phyloP scores from a whole-genome alignment of 2,329 filamentous ascomycete genomes.

The Cladosporium phlei region DNA sequence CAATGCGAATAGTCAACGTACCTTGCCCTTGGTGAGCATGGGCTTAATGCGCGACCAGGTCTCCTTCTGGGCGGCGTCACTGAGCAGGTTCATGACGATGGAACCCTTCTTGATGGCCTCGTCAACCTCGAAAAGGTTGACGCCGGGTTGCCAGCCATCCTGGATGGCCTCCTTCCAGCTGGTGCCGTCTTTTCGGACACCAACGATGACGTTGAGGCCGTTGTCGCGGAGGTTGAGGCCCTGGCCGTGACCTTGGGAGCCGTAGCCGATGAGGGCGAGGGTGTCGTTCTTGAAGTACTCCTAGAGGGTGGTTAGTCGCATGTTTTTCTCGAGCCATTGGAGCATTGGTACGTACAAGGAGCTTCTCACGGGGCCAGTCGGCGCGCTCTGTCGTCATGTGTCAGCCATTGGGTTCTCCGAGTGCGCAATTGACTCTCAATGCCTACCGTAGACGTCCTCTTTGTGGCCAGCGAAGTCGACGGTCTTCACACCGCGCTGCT shows the following conservation, averaged over 20 bases:
- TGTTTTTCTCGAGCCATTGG: neutral
- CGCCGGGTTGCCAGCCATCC: constrained; percentile 96
- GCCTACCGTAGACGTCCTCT: constrained; percentile 86
- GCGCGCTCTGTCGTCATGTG: constrained; percentile 66
- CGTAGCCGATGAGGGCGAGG: constrained; percentile 97
- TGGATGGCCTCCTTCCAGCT: constrained; percentile 97
- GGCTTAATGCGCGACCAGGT: constrained; percentile 99
- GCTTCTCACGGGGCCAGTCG: constrained; percentile 98
- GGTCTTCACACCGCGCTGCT: constrained; percentile 89
- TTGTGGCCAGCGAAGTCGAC: constrained; percentile 96
- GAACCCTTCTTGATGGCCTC: constrained; percentile 91
- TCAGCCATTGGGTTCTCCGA: constrained; percentile 26
- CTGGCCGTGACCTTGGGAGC: constrained; percentile 96
- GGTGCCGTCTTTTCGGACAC: constrained; percentile 95
- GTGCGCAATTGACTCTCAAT: neutral
- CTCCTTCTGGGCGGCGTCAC: constrained; percentile 95
- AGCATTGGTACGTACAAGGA: constrained; percentile 61
- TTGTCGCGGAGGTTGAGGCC: constrained; percentile 99
- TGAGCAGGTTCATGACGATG: constrained; percentile 98
- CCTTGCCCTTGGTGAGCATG: constrained; percentile 97
- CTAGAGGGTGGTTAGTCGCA: constrained; percentile 45
- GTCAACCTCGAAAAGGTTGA: constrained; percentile 98
- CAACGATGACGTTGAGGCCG: constrained; percentile 97
- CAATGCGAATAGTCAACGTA: constrained; percentile 41
- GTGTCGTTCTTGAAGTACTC: constrained; percentile 99